Evolutionary conservation across 176 grass and related monocot genomes (phyloP).

Genomic region (bread wheat (Triticum aestivum)): DNA sequence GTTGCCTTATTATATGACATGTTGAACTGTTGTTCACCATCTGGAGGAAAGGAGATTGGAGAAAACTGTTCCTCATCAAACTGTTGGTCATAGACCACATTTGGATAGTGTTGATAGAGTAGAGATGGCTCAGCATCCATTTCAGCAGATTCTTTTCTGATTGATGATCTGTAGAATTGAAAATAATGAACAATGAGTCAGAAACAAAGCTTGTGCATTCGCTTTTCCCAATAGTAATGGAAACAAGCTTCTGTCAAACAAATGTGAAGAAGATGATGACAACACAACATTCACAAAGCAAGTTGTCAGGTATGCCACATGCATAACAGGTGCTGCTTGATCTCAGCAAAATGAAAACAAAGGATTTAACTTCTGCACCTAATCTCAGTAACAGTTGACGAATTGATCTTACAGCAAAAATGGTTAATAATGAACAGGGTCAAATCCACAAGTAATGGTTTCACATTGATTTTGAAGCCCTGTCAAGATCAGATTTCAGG

Average conservation of each 20-base stretch:
- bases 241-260: conserved; percentile 23
- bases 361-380: not conserved
- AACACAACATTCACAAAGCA: not conserved
- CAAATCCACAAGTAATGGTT: not conserved
- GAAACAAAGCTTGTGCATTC: conserved; percentile 21
- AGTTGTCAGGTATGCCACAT: conserved; percentile 6
- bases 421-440: not conserved
- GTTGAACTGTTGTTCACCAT: conserved; percentile 51
- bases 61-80: conserved; percentile 50
- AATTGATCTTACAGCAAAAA: not conserved
- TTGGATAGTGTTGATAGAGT: conserved; percentile 41
- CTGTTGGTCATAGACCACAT: conserved; percentile 37
- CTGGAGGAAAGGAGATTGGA: conserved; percentile 49
- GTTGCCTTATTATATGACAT: conserved; percentile 66
- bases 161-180: conserved; percentile 48
- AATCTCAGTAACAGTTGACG: not conserved
- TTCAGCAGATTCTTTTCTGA: conserved; percentile 37
- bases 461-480: conserved; percentile 4
- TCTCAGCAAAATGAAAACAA: not conserved
- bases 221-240: not conserved
- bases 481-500: not conserved
- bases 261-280: conserved; percentile 25
- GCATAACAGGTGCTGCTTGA: conserved; percentile 4
- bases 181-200: conserved; percentile 18
- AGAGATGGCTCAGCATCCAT: conserved; percentile 44